These are phyloP conservation scores for Straminergon stramineum DNA, from an alignment of 225 moss, liverwort and hornwort genomes.

Conservation along the genomic window DNA sequence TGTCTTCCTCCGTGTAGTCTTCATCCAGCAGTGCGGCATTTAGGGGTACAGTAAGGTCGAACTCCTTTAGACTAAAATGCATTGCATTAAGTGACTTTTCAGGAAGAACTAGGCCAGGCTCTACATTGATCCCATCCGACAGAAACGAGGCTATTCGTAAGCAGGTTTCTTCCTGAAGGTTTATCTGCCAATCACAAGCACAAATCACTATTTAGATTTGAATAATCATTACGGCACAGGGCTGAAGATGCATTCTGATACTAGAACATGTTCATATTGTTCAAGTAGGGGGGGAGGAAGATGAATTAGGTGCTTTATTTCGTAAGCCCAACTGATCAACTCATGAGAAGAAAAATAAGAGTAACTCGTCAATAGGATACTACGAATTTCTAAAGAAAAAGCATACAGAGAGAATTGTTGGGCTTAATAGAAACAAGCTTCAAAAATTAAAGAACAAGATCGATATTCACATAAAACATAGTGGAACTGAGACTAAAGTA, in stretches of 20 bases:
- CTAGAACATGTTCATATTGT: background rate
- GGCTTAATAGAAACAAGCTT: background rate
- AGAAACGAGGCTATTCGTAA: slow-evolving; percentile 91
- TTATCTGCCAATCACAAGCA: slow-evolving; percentile 53
- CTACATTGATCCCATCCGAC: slow-evolving; percentile 88
- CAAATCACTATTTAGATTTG: background rate
- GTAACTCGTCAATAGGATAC: background rate
- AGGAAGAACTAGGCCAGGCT: slow-evolving; percentile 79
- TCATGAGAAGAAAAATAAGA: background rate
- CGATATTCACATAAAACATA: background rate
- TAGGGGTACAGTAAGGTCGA: slow-evolving; percentile 71
- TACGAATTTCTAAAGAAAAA: background rate
- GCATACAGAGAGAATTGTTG: background rate
- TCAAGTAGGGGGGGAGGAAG: background rate
- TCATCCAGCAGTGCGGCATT: slow-evolving; percentile 46
- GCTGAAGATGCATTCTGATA: background rate
- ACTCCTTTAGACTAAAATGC: slow-evolving; percentile 89
- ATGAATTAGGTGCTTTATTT: background rate
- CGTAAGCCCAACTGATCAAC: background rate
- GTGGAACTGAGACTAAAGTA: background rate
- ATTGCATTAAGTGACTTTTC: slow-evolving; percentile 87
- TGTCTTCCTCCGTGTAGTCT: slow-evolving; percentile 30
- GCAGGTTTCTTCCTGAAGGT: slow-evolving; percentile 89
- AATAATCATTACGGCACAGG: background rate
- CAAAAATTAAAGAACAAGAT: background rate